phyloP scores from a whole-genome alignment of 208 protist genomes.

The Wallacemonas sp. region DNA sequence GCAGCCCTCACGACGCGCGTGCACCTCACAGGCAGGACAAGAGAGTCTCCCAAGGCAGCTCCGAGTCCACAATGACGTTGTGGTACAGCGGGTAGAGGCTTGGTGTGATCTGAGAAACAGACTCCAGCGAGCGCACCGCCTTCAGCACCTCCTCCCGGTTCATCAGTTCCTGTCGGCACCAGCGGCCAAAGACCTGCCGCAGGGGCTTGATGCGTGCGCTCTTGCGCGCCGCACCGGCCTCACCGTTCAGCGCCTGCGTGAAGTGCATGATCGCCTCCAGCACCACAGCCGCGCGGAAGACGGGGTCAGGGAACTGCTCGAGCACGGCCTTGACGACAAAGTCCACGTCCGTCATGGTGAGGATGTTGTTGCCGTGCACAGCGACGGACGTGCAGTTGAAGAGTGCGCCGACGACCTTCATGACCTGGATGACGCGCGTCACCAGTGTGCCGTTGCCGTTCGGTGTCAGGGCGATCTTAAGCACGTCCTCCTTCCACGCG shows the following conservation, averaged over 20 bases:
- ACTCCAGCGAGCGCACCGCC: conserved; percentile 41
- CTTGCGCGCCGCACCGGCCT: conserved; percentile 23
- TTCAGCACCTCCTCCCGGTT: conserved; percentile 40
- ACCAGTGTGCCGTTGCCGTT: conserved; percentile 46
- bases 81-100: conserved; percentile 51
- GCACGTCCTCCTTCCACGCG: conserved; percentile 51
- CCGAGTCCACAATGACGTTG: conserved; percentile 38
- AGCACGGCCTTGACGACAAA: conserved; percentile 46
- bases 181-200: conserved; percentile 54
- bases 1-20: too few relatives aligned
- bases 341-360: conserved; percentile 45
- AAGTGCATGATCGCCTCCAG: conserved; percentile 79
- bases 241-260: conserved; percentile 40
- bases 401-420: conserved; percentile 66
- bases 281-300: conserved; percentile 60
- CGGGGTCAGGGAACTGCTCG: conserved; percentile 24
- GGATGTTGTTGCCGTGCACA: conserved; percentile 31
- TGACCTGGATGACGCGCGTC: conserved; percentile 54
- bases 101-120: conserved; percentile 15
- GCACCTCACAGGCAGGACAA: conserved; percentile 24
- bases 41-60: conserved; percentile 40
- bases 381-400: conserved; percentile 50
- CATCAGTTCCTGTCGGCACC: conserved; percentile 48
- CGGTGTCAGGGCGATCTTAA: conserved; percentile 45
- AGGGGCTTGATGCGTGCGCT: conserved; percentile 45